Conservation (phyloP, 768 basidiomycete species). For the Suillus alpinus region DNA sequence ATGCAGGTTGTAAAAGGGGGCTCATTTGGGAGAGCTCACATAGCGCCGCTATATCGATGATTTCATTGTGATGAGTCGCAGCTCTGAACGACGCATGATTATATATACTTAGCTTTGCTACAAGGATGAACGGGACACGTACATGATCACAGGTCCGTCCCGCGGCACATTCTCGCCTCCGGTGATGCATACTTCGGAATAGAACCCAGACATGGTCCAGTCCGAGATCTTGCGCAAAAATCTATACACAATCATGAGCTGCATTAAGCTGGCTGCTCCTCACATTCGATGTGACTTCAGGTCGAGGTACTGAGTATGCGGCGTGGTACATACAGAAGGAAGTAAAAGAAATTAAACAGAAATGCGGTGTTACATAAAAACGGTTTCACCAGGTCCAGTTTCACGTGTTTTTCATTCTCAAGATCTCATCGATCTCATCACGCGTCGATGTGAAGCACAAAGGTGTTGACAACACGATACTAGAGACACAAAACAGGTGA, state of each 20-base stretch:
- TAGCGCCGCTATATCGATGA: conserved; percentile 53
- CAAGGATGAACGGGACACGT: conserved; percentile 17
- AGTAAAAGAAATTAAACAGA: neutral
- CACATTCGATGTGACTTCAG: neutral
- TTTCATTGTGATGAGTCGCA: conserved; percentile 68
- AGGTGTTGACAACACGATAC: conserved; percentile 3
- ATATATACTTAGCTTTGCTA: neutral
- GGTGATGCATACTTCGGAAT: conserved; percentile 56
- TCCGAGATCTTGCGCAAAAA: conserved; percentile 59
- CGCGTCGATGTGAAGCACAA: neutral
- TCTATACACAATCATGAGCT: conserved; percentile 55
- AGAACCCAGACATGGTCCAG: conserved; percentile 59
- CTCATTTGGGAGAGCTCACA: conserved; percentile 26
- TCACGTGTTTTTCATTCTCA: neutral
- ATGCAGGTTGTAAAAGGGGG: neutral
- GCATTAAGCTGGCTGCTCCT: conserved; percentile 30
- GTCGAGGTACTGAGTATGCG: neutral
- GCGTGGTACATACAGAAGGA: neutral
- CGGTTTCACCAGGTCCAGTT: conserved; percentile 2
- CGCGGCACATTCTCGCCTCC: conserved; percentile 54
- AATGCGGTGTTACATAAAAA: neutral
- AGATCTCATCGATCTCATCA: too few species aligned
- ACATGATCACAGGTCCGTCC: conserved; percentile 63
- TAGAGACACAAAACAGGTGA: conserved; percentile 15
- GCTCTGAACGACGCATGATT: conserved; percentile 34